Conservation (phyloP, 495 filamentous ascomycete species). For the Sordaria brevicollis region DNA sequence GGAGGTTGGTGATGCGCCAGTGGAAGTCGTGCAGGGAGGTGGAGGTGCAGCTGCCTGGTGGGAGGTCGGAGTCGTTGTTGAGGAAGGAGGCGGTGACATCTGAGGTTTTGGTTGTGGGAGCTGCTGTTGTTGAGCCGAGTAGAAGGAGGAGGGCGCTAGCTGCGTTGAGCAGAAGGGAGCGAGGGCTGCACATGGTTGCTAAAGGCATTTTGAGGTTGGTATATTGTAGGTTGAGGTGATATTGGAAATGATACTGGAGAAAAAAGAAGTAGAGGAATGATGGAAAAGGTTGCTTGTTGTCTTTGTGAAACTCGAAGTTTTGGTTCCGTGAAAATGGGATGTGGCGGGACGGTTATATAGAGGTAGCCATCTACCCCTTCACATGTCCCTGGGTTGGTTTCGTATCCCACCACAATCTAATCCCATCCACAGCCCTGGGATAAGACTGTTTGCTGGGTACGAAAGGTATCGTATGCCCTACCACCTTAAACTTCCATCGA, state of each 20-base stretch:
- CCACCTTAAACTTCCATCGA: neutral
- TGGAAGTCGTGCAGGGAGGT: neutral
- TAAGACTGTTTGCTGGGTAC: neutral
- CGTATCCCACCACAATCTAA: neutral
- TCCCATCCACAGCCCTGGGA: neutral
- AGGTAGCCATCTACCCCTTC: neutral
- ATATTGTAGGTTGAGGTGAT: too few relatives aligned
- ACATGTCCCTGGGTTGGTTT: neutral
- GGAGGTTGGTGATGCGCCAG: constrained; percentile 7
- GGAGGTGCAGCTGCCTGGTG: neutral
- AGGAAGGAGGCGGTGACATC: neutral
- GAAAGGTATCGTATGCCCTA: neutral
- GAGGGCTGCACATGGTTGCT: too few relatives aligned
- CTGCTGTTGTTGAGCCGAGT: neutral
- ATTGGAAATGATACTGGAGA: too few relatives aligned
- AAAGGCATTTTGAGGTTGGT: too few relatives aligned
- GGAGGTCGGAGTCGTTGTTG: neutral
- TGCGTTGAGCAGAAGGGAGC: too few relatives aligned
- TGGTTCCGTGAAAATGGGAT: neutral
- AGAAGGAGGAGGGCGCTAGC: too few relatives aligned
- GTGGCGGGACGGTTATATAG: neutral
- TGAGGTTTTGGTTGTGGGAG: too few relatives aligned
- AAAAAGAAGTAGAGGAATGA: too few relatives aligned
- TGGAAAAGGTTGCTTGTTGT: too few relatives aligned
- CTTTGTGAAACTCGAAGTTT: too few relatives aligned